Conservation (phyloP, 805 yeast genomes). For the Cyberlindnera japonica region DNA sequence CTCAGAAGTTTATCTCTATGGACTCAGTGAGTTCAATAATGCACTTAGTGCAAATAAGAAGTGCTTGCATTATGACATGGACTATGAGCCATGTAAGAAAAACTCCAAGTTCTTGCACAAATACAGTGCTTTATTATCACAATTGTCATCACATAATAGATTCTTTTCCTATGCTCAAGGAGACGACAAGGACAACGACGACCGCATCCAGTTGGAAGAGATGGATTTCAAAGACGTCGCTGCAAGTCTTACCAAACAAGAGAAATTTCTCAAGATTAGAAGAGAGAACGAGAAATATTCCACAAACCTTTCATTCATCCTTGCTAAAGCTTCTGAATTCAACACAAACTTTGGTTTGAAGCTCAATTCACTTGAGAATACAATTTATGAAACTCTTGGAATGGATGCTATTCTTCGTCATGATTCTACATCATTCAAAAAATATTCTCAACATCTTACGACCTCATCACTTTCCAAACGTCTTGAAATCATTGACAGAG, state of each 20-base stretch:
- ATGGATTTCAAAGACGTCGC: slow-evolving; percentile 40
- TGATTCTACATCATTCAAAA: slow-evolving; percentile 26
- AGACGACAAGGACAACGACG: slow-evolving; percentile 31
- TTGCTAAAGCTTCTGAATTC: slow-evolving; percentile 17
- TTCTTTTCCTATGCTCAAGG: slow-evolving; percentile 40
- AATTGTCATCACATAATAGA: slow-evolving; percentile 39
- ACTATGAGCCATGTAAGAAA: slow-evolving; percentile 53
- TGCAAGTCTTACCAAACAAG: slow-evolving; percentile 29
- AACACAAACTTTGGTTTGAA: slow-evolving; percentile 16
- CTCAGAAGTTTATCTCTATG: slow-evolving; percentile 43
- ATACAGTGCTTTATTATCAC: slow-evolving; percentile 31
- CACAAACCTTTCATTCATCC: slow-evolving; percentile 22
- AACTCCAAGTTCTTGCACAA: slow-evolving; percentile 51
- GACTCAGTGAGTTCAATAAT: slow-evolving; percentile 48
- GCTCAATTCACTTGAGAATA: slow-evolving; percentile 24
- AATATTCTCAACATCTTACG: slow-evolving; percentile 27
- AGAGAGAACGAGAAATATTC: slow-evolving; percentile 20
- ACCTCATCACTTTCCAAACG: slow-evolving; percentile 26
- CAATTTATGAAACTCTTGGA: slow-evolving; percentile 38
- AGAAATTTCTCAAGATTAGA: slow-evolving; percentile 21
- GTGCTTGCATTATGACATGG: slow-evolving; percentile 79
- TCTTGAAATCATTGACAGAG: slow-evolving; percentile 35
- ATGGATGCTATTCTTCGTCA: slow-evolving; percentile 35
- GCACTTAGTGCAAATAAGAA: slow-evolving; percentile 52
- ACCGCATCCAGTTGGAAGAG: slow-evolving; percentile 38